phyloP scores from a whole-genome alignment of 225 moss, liverwort and hornwort species.

The Rhytidiadelphus loreus region DNA sequence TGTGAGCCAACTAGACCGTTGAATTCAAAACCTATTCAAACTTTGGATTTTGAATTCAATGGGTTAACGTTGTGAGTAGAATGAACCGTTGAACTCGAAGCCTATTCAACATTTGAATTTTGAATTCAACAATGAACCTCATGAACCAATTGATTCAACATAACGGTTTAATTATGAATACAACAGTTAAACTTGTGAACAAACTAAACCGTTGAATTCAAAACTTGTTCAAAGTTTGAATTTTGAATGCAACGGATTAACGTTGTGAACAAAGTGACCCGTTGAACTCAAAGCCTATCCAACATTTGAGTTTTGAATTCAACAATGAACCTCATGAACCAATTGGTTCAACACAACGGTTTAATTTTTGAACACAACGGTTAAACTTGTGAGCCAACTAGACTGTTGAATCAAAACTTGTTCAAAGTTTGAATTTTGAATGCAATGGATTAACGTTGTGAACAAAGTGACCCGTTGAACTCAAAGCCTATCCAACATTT shows the following conservation, averaged over 20 bases:
- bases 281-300: too few relatives aligned
- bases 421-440: neutral
- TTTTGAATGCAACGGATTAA: neutral
- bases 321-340: fast-evolving
- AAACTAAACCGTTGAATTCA: too few relatives aligned
- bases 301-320: neutral
- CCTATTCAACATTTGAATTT: neutral
- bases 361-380: too few relatives aligned
- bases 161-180: too few relatives aligned
- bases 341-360: too few relatives aligned
- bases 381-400: fast-evolving
- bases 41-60: neutral
- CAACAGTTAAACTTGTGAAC: fast-evolving
- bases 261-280: fast-evolving
- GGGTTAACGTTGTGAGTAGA: fast-evolving
- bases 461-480: fast-evolving
- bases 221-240: neutral
- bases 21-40: fast-evolving
- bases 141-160: too few relatives aligned
- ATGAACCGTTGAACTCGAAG: fast-evolving
- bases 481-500: neutral
- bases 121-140: neutral
- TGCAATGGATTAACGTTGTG: fast-evolving
- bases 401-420: too few relatives aligned
- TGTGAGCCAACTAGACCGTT: fast-evolving